phyloP scores from a whole-genome alignment of 2,329 filamentous ascomycete species.

The Botrytis sinoallii region DNA sequence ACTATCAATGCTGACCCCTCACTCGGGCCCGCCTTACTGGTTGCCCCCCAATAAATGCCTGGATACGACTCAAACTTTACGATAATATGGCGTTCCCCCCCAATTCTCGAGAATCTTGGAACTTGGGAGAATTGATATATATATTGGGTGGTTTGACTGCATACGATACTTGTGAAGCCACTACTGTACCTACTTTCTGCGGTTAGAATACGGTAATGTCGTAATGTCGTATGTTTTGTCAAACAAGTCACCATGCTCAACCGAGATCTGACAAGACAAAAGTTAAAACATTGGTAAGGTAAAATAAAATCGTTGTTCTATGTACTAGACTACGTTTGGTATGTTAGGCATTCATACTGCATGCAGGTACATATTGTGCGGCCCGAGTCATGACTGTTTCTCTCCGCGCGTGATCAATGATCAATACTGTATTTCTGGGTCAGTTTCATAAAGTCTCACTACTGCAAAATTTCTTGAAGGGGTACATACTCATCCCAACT shows the following conservation, averaged over 20 bases:
- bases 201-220: neutral
- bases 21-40: slow-evolving; percentile 8
- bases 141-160: neutral
- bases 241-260: slow-evolving; percentile 19
- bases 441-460: slow-evolving; percentile 33
- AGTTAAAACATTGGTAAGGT: neutral
- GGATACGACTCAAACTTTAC: slow-evolving; percentile 12
- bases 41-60: slow-evolving; percentile 4
- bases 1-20: slow-evolving; percentile 14
- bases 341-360: slow-evolving; percentile 20
- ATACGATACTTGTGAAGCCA: neutral
- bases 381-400: slow-evolving; percentile 21
- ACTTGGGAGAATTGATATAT: slow-evolving; percentile 6
- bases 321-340: slow-evolving; percentile 18
- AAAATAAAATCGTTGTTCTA: slow-evolving; percentile 13
- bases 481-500: slow-evolving; percentile 77
- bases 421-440: slow-evolving; percentile 35
- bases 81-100: neutral
- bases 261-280: slow-evolving; percentile 17
- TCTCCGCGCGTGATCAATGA: slow-evolving; percentile 35
- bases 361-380: slow-evolving; percentile 23
- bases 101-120: slow-evolving; percentile 17
- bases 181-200: neutral
- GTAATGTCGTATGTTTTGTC: slow-evolving; percentile 18
- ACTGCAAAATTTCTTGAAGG: slow-evolving; percentile 22